Evolutionary conservation across 1,284 basidiomycete species (phyloP), one percentile per base, ranked within the genome.

Genomic region (Cryptococcus sp.): DNA sequence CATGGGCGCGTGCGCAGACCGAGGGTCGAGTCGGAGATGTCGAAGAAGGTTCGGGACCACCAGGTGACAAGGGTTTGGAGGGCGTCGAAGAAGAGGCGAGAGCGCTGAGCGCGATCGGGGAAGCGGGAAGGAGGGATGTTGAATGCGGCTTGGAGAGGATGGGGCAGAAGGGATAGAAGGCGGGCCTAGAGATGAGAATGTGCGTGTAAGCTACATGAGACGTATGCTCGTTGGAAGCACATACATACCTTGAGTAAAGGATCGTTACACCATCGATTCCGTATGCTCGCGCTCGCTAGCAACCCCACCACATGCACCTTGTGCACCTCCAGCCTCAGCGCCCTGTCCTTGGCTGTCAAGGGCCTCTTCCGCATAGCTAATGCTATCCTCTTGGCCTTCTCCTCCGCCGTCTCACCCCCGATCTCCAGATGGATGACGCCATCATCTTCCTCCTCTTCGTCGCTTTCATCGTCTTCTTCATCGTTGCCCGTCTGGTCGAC

Each of bases 261-360:
- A 68, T 97, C 89, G 60, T 91, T 93, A 18, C 92, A 74, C 88
- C 89, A 94, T 53, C 79, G 80, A 73, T 98, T 98, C 46, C 95
- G 83, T 15, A 85, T 78, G 36, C 82, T 78, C 3, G 88, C 87
- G 68, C 88, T 90, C 4, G 84, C 84, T 2, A 98, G 82, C 8
- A 97, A 81, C 15, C 84, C 78, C 4, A 96, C 78, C 2, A 89
- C 89, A 68, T 97, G 93, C 13, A 91, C 79, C 76, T 94, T 93
- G 79, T 96, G 92, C 53, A 84, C 85, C 57, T 87, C 83, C 43
- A 93, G 83, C 21, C 91, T 82, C 12, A 86, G 73, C 20, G 87
- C 78, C 12, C 91, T 83, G 68, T 92, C 88, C 49, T 73, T 72
- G 8, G 79, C 71, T 0, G 77, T 78, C 60, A 77, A 63, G 2